Conservation (phyloP, 805 yeast species). For the Candida sphagnicola region DNA sequence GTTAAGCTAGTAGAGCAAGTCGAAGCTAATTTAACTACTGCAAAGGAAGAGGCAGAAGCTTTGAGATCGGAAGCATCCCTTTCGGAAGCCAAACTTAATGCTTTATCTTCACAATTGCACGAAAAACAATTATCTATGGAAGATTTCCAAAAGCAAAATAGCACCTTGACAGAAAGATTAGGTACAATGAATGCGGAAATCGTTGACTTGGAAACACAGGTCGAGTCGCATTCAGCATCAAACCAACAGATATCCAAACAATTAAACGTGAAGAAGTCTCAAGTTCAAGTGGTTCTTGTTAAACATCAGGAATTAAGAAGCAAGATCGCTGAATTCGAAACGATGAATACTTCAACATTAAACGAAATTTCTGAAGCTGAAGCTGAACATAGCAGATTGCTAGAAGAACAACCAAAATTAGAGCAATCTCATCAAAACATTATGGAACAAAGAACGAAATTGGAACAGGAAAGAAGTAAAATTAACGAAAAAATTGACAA, state of each 20-base stretch:
- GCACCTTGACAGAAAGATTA: constrained; percentile 62
- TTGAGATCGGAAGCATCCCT: constrained; percentile 69
- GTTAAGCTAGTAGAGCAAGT: constrained; percentile 70
- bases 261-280: constrained; percentile 63
- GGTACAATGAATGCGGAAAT: constrained; percentile 65
- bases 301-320: constrained; percentile 37
- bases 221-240: constrained; percentile 50
- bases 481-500: not conserved
- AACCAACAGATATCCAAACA: constrained; percentile 61
- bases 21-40: constrained; percentile 54
- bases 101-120: constrained; percentile 61
- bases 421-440: constrained; percentile 9
- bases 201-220: constrained; percentile 51
- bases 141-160: constrained; percentile 64
- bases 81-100: constrained; percentile 74
- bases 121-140: constrained; percentile 58
- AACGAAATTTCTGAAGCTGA: constrained; percentile 17
- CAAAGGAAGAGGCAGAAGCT: constrained; percentile 64
- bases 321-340: constrained; percentile 23
- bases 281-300: constrained; percentile 59
- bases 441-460: constrained; percentile 8
- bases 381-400: constrained; percentile 12
- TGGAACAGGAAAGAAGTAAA: not conserved
- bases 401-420: constrained; percentile 13
- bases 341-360: constrained; percentile 17